A percentile compares a stretch with the other conserved stretches of the same genome.
phyloP scores from a whole-genome alignment of 2,329 filamentous ascomycete species.

The Colletotrichum endophyticum region DNA sequence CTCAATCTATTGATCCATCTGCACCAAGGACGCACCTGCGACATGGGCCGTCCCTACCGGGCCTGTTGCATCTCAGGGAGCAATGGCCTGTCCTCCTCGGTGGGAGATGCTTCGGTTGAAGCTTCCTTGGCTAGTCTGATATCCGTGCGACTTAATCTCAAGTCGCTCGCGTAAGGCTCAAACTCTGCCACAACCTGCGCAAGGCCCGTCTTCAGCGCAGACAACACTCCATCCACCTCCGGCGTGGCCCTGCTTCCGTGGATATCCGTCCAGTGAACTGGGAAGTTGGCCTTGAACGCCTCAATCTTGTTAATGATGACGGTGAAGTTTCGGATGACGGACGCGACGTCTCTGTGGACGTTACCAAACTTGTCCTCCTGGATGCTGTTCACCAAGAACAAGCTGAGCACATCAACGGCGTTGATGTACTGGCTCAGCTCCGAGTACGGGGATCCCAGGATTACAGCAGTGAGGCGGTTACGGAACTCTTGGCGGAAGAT shows the following conservation, averaged over 20 bases:
- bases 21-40: background rate
- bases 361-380: conserved; percentile 84
- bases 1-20: background rate
- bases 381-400: conserved; percentile 75
- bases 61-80: conserved; percentile 34
- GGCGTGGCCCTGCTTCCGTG: conserved; percentile 57
- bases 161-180: conserved; percentile 72
- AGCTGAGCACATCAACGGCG: conserved; percentile 71
- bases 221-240: conserved; percentile 75
- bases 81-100: conserved; percentile 11
- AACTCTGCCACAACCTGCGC: conserved; percentile 72
- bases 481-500: conserved; percentile 75
- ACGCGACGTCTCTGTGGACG: conserved; percentile 81
- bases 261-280: conserved; percentile 81
- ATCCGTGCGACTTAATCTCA: conserved; percentile 74
- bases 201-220: conserved; percentile 69
- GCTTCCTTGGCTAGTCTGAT: conserved; percentile 76
- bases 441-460: conserved; percentile 77
- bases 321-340: conserved; percentile 76
- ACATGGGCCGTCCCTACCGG: background rate
- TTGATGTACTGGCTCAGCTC: conserved; percentile 72
- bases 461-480: conserved; percentile 66
- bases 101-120: conserved; percentile 32
- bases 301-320: conserved; percentile 72
- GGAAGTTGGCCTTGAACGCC: conserved; percentile 62